These are phyloP conservation scores for Anthracocystis panici-leucophaei DNA, from an alignment of 1,284 basidiomycete species.

Conservation along the genomic window DNA sequence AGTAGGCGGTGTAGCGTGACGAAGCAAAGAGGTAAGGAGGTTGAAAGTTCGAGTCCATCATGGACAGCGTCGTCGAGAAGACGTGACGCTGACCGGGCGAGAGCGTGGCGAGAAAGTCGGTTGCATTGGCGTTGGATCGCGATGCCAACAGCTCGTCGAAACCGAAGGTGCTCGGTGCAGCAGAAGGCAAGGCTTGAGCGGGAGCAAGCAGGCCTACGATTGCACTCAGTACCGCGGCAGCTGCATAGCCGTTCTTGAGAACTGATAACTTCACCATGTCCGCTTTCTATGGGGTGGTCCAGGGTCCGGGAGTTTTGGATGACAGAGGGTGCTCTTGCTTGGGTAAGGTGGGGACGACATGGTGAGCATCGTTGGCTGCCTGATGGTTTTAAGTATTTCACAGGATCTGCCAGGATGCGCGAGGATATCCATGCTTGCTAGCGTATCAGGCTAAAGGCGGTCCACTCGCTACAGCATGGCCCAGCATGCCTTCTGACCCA, in stretches of 20 bases:
- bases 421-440: too few species aligned
- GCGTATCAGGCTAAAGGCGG: too few species aligned
- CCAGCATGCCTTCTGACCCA: too few species aligned
- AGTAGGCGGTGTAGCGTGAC: conserved; percentile 40
- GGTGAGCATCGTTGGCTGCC: not conserved
- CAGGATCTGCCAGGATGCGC: too few species aligned
- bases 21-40: conserved; percentile 38
- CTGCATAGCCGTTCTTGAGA: conserved; percentile 10
- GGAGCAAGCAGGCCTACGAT: conserved; percentile 1
- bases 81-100: conserved; percentile 32
- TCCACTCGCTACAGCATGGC: too few species aligned
- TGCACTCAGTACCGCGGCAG: conserved; percentile 13
- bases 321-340: not conserved
- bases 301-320: not conserved
- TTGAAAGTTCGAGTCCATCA: conserved; percentile 34
- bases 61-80: conserved; percentile 19
- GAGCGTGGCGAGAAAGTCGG: conserved; percentile 30
- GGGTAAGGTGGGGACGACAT: not conserved
- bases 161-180: not conserved
- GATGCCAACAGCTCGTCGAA: conserved; percentile 21
- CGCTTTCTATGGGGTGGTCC: too few species aligned
- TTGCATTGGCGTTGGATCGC: conserved; percentile 10
- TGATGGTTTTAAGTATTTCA: too few species aligned
- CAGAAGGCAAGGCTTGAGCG: conserved; percentile 14
- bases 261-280: conserved; percentile 25